Percentiles rank a stretch among this genome's conserved stretches.
Conservation (phyloP, 441 rosid genomes). For the Sinapis alba region DNA sequence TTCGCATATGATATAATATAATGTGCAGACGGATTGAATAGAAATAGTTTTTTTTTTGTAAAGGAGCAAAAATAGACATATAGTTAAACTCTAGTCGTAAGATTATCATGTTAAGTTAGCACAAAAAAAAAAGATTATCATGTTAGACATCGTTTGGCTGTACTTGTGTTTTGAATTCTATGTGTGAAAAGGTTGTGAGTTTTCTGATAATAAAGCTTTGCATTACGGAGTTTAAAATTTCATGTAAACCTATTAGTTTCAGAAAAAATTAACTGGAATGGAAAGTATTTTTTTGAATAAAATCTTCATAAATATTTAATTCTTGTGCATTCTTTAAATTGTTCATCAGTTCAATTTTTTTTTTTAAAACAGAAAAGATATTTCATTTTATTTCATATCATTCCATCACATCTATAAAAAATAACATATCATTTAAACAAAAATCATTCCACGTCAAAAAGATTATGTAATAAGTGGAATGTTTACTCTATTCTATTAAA, state of each 20-base stretch:
- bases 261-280: neutral
- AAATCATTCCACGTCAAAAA: too few relatives aligned
- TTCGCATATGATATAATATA: neutral
- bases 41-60: too few relatives aligned
- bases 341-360: too few relatives aligned
- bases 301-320: neutral
- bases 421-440: neutral
- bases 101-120: neutral
- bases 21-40: neutral
- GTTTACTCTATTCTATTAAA: too few relatives aligned
- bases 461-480: too few relatives aligned
- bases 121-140: too few relatives aligned
- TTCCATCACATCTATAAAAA: too few relatives aligned
- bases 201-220: neutral
- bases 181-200: neutral
- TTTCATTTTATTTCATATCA: too few relatives aligned
- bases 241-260: neutral
- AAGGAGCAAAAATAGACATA: too few relatives aligned
- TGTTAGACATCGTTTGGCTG: neutral
- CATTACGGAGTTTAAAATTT: neutral
- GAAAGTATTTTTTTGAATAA: too few relatives aligned
- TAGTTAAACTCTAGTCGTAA: neutral
- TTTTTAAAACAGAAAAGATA: too few relatives aligned
- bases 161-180: neutral
- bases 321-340: too few relatives aligned